phyloP scores from a whole-genome alignment of 139 green algal genomes.

The Chlamydomonas sphaeroides region DNA sequence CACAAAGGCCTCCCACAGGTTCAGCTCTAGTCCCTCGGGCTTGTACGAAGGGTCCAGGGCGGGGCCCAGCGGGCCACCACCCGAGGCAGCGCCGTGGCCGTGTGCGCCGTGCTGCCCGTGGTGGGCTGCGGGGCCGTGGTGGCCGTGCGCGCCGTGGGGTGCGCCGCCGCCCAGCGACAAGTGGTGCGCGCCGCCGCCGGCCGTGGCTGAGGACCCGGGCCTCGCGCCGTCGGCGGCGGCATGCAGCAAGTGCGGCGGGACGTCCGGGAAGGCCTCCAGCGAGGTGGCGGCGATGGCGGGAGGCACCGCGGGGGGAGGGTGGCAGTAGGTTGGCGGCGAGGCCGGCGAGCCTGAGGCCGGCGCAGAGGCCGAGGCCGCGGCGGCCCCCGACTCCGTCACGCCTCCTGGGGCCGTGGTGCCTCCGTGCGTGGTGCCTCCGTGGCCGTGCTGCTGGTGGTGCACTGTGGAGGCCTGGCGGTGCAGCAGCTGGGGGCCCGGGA shows the following conservation, averaged over 20 bases:
- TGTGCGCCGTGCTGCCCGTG: background rate
- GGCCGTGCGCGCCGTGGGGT: background rate
- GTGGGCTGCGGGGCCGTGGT: background rate
- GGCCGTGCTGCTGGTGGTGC: too few species aligned
- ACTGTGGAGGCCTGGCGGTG: background rate
- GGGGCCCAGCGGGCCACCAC: background rate
- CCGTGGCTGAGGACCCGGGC: too few species aligned
- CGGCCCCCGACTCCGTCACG: too few species aligned
- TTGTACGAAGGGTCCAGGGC: slow-evolving; percentile 5
- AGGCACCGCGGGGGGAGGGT: background rate
- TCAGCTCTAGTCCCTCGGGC: slow-evolving; percentile 51
- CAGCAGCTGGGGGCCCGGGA: background rate
- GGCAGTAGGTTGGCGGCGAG: slow-evolving; percentile 1
- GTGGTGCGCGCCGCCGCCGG: background rate
- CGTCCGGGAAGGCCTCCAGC: slow-evolving; percentile 33
- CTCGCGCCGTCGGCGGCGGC: background rate
- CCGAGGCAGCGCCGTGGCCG: background rate
- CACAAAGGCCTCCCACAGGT: slow-evolving; percentile 52
- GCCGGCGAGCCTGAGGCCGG: too few species aligned
- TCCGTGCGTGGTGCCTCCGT: too few species aligned
- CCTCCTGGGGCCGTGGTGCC: too few species aligned
- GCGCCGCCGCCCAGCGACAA: too few species aligned
- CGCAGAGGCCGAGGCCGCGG: too few species aligned
- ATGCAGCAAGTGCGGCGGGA: background rate
- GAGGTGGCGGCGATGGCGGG: background rate